phyloP scores from a whole-genome alignment of 2,329 filamentous ascomycete species.

The Endocalyx cinctus region DNA sequence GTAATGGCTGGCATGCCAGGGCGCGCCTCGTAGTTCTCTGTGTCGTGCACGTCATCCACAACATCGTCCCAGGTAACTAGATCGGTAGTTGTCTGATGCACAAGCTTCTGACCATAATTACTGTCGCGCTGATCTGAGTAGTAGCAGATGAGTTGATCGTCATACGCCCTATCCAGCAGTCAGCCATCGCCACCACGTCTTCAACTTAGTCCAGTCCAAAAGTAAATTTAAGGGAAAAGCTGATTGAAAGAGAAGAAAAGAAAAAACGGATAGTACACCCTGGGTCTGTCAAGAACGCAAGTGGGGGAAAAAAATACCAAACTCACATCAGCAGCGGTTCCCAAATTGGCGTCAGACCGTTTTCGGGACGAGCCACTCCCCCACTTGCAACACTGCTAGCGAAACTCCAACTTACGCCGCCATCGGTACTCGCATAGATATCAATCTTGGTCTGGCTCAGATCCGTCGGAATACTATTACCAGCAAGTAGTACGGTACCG shows the following conservation, averaged over 20 bases:
- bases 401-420: slow-evolving; percentile 60
- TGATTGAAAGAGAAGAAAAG: too few relatives aligned
- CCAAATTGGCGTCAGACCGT: slow-evolving; percentile 71
- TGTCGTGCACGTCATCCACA: slow-evolving; percentile 58
- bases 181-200: too few relatives aligned
- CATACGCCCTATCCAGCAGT: slow-evolving; percentile 46
- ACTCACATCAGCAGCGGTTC: slow-evolving; percentile 58
- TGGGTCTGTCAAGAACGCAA: not conserved
- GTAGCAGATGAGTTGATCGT: slow-evolving; percentile 58
- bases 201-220: too few relatives aligned
- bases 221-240: too few relatives aligned
- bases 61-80: slow-evolving; percentile 53
- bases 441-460: slow-evolving; percentile 62
- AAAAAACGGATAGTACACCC: not conserved
- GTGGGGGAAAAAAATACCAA: too few relatives aligned
- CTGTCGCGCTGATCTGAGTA: slow-evolving; percentile 66
- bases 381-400: slow-evolving; percentile 60
- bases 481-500: slow-evolving; percentile 59
- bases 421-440: slow-evolving; percentile 60
- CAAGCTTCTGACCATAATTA: slow-evolving; percentile 61
- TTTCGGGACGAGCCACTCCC: slow-evolving; percentile 53
- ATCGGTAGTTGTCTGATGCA: slow-evolving; percentile 57
- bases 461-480: slow-evolving; percentile 54
- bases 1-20: slow-evolving; percentile 38
- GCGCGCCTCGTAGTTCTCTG: slow-evolving; percentile 6